Evolutionary conservation across 371 early-diverging fungal genomes (phyloP), one percentile per base, ranked within the genome.

Genomic region (Mortierella polycephala): DNA sequence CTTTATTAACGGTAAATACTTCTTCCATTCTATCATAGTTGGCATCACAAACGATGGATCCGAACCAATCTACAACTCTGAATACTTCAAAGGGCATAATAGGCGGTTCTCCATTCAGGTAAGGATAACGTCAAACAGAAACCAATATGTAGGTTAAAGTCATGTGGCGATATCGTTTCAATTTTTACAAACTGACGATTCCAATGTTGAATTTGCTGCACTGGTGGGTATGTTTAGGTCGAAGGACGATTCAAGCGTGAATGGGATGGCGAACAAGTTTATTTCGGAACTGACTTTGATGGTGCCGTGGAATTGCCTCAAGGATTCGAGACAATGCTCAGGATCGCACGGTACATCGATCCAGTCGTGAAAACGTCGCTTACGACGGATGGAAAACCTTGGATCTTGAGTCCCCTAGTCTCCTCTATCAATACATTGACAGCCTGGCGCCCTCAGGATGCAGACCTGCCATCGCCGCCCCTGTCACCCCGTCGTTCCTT

Each of bases 181-280:
- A 12, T 59, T 30, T 4, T 59, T 59, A 21, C 61, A 45, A 21
- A 53, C 47, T 10, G 12, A n/a, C 2, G 59, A 61, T 50, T 44
- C 56, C 61, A 56, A 46, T 52, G 30, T 23, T 16, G 7, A 45
- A 37, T 7, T 39, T 21, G 13, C 51, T 8, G 18, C 20, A 40
- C 61, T 81, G 51, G 84, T 83, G n/a, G n/a, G 52, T 75, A 84
- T 60, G 65, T 81, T 21, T 83, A 82, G 71, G 69, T 81, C 6
- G 83, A 82, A 49, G 90, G 90, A 56, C 79, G 87, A 18, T 90
- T 89, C 81, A 87, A 88, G 71, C 70, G 86, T 80, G 84, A 83
- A 75, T 83, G 86, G 82, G 71, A 81, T 12, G 86, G 84, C 44
- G 86, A 88, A 30, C 88, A 90, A 51, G 84, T 90, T 23, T 84